Evolutionary conservation across 345 rosid genomes (phyloP).

Genomic region (Eutrema yunnanense): DNA sequence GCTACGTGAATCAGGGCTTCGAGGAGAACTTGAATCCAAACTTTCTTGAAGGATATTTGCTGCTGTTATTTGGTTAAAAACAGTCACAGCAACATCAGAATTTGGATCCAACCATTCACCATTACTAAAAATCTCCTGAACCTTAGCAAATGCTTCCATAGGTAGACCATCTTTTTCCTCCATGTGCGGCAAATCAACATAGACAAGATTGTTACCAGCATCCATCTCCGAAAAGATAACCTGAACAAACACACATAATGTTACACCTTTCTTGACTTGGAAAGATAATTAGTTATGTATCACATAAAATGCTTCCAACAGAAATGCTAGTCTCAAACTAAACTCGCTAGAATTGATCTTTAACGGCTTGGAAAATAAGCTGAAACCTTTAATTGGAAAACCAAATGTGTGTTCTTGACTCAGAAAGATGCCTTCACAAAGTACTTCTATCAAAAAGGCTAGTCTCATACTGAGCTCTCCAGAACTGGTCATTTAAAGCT

Average conservation of each 20-base stretch:
- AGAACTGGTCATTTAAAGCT: too few species aligned
- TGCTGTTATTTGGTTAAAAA: conserved; percentile 47
- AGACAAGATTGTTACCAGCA: conserved; percentile 35
- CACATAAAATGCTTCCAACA: neutral
- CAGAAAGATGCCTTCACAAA: neutral
- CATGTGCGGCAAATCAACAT: conserved; percentile 42
- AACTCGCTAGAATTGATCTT: neutral
- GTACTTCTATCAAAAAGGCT: neutral
- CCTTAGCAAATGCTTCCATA: conserved; percentile 64
- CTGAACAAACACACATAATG: conserved; percentile 40
- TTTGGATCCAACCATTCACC: conserved; percentile 57
- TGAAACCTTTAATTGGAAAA: neutral
- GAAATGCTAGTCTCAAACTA: neutral
- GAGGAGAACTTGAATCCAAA: conserved; percentile 37
- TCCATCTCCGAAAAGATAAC: conserved; percentile 70
- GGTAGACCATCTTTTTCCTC: conserved; percentile 65
- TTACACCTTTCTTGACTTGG: conserved; percentile 11
- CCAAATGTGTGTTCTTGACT: conserved; percentile 13
- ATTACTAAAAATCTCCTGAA: conserved; percentile 49
- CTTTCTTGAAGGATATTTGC: conserved; percentile 42
- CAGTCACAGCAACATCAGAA: conserved; percentile 41
- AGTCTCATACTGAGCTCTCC: too few species aligned
- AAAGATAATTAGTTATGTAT: neutral
- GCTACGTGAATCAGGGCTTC: conserved; percentile 32
- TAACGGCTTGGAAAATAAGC: neutral